Conservation (phyloP, 2,329 filamentous ascomycete species). For the Monosporascus cannonballus region DNA sequence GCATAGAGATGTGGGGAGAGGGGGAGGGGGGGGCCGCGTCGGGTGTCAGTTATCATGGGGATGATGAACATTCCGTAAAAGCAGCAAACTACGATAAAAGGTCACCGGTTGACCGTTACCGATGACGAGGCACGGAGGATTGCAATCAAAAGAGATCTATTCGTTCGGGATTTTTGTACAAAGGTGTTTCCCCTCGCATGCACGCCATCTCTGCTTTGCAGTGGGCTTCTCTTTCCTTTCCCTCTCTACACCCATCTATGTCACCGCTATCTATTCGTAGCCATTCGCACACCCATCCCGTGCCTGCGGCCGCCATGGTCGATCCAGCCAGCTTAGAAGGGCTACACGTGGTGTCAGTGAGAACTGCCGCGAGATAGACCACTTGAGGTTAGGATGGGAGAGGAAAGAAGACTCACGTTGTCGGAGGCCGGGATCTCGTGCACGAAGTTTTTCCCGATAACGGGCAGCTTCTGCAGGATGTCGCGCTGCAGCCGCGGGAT, state of each 20-base stretch:
- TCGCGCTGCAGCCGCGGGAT: conserved; percentile 55
- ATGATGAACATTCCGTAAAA: too few relatives aligned
- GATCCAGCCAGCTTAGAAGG: conserved; percentile 17
- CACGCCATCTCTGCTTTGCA: conserved; percentile 9
- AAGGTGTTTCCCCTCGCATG: conserved; percentile 13
- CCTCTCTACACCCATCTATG: neutral
- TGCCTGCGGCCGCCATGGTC: neutral
- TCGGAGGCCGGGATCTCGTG: conserved; percentile 53
- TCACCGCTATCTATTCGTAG: too few relatives aligned
- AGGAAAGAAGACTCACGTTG: conserved; percentile 45
- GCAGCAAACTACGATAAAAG: too few relatives aligned
- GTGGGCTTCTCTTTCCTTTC: conserved; percentile 7
- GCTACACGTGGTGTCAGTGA: conserved; percentile 13
- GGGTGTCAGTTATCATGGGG: too few relatives aligned
- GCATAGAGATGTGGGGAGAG: too few relatives aligned
- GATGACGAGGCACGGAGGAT: too few relatives aligned
- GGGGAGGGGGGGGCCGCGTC: too few relatives aligned
- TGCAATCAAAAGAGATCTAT: conserved; percentile 19
- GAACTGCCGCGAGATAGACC: neutral
- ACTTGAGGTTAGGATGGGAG: neutral
- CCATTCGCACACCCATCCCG: neutral
- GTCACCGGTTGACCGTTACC: too few relatives aligned
- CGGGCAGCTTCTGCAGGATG: conserved; percentile 54
- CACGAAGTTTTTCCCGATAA: conserved; percentile 44
- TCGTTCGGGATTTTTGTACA: conserved; percentile 21